Base-by-base conservation (phyloP, 306 rosid species). In the Alnus rubra region DNA sequence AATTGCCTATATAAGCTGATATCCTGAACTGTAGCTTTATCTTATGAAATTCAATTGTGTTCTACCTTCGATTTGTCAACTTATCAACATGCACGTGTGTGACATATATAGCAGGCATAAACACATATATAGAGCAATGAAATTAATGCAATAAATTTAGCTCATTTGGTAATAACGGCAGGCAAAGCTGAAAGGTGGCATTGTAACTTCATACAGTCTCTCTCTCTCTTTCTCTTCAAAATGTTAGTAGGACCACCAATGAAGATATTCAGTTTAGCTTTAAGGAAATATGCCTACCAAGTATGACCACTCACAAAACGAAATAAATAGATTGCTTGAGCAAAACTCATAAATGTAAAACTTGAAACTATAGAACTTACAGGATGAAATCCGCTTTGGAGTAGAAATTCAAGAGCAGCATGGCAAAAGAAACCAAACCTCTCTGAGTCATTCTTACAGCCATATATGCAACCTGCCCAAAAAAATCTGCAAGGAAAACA, bases 381-480 rank as follows among this genome's bases (percentile, higher is more conserved):
- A 37, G 97, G 99, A 88, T 90, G 96, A 82, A 81, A 90, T 87
- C 98, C 98, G 50, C 80, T 78, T 81, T 91, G 97, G 79, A 71
- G 94, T 58, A 96, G 90, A 87, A 90, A 96, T 76, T 96, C 99
- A 53, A 96, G 98, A 78, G 99, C 94, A 1, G 98, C 92, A 59
- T 91, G 96, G 83, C 99, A 93, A 82, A 96, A 96, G 74, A 96
- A 96, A 42, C 92, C 98, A 89, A 96, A 96, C 85, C 98, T 90
- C 85, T 89, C 91, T 23, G 84, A 91, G 81, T 96, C 98, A 82
- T 96, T 90, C 60, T 59, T 89, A 81, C 98, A 88, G 71, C 99
- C 99, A 87, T 96, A 96, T 81, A 96, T 82, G 73, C 94, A 88
- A 16, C 98, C 97, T 35, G 65, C 84, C 72, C 37, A 8, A 84